Conservation (phyloP, 495 filamentous ascomycete species). For the Aspergillus heteromorphus region DNA sequence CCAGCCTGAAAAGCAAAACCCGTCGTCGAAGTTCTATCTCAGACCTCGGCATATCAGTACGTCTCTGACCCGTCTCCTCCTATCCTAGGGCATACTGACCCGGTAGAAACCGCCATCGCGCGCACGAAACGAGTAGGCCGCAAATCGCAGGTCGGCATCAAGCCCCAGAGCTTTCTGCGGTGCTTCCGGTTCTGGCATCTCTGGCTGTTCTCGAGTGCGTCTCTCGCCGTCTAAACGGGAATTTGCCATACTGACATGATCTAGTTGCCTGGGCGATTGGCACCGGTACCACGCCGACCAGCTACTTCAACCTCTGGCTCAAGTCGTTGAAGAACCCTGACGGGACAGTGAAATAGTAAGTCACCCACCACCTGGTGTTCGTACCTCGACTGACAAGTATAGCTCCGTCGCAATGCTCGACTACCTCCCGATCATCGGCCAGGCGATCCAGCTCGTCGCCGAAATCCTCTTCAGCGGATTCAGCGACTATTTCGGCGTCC, state of each 20-base stretch:
- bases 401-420: slow-evolving; percentile 15
- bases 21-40: slow-evolving; percentile 10
- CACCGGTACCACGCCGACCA: slow-evolving; percentile 6
- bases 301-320: slow-evolving; percentile 17
- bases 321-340: slow-evolving; percentile 13
- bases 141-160: slow-evolving; percentile 10
- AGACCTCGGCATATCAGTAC: slow-evolving; percentile 8
- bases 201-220: slow-evolving; percentile 11
- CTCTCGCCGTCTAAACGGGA: neutral
- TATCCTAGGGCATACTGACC: neutral
- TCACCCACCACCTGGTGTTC: neutral
- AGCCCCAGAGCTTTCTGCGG: slow-evolving; percentile 8
- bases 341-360: slow-evolving; percentile 13
- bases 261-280: slow-evolving; percentile 14
- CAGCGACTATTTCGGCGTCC: slow-evolving; percentile 10
- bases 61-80: neutral
- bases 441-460: slow-evolving; percentile 14
- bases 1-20: slow-evolving; percentile 11
- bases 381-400: neutral
- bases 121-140: slow-evolving; percentile 10
- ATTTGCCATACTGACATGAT: neutral
- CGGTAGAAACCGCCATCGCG: slow-evolving; percentile 4
- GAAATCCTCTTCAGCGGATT: slow-evolving; percentile 15
- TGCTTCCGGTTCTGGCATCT: slow-evolving; percentile 13
- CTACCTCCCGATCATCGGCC: slow-evolving; percentile 13